These are phyloP conservation scores for Teunomyces panamensis DNA, from an alignment of 805 yeast genomes.

Conservation along the genomic window DNA sequence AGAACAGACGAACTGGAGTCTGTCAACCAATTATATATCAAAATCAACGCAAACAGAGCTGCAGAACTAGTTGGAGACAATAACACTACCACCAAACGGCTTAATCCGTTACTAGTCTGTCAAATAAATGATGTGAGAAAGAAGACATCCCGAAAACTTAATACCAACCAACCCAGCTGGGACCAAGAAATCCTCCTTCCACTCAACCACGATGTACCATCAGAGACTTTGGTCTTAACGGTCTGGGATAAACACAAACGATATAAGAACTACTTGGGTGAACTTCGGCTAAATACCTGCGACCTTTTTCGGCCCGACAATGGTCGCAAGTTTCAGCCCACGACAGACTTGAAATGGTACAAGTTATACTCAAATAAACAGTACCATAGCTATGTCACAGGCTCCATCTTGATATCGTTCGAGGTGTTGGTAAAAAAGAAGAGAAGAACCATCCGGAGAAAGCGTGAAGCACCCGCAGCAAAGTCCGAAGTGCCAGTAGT, in stretches of 20 bases:
- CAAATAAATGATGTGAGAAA: constrained; percentile 28
- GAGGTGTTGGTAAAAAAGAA: constrained; percentile 28
- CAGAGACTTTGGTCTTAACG: constrained; percentile 29
- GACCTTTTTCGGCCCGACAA: constrained; percentile 24
- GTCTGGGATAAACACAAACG: constrained; percentile 42
- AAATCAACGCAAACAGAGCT: constrained; percentile 37
- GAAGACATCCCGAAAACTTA: constrained; percentile 27
- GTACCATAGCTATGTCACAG: constrained; percentile 45
- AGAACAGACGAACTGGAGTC: not conserved
- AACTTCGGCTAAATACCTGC: constrained; percentile 27
- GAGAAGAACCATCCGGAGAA: constrained; percentile 5
- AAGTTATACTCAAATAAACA: constrained; percentile 39
- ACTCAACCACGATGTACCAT: constrained; percentile 23
- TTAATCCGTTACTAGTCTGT: constrained; percentile 38
- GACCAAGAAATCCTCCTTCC: constrained; percentile 33
- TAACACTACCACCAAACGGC: constrained; percentile 14
- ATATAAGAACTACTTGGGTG: constrained; percentile 39
- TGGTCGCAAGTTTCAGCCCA: constrained; percentile 8
- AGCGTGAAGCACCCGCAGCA: not conserved
- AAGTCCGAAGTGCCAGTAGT: not conserved
- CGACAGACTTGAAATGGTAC: constrained; percentile 42
- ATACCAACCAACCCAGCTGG: constrained; percentile 41
- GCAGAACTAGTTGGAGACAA: constrained; percentile 31
- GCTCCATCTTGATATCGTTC: constrained; percentile 44
- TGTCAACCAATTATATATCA: constrained; percentile 18